These are phyloP conservation scores for Ganoderma multipileum DNA, from an alignment of 1,284 basidiomycete species.

Conservation along the genomic window DNA sequence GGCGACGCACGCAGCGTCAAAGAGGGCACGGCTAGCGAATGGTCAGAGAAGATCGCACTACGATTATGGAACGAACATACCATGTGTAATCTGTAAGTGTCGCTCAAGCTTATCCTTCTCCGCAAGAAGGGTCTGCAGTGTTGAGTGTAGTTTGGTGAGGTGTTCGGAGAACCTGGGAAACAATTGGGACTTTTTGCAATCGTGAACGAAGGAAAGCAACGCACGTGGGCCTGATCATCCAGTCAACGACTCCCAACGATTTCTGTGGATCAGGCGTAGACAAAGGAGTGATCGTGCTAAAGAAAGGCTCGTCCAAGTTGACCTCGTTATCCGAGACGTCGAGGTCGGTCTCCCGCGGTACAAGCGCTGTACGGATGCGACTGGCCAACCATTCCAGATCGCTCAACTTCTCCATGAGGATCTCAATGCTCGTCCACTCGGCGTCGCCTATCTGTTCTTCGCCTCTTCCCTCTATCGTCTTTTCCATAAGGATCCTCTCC, in stretches of 20 bases:
- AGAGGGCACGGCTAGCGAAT: constrained; percentile 65
- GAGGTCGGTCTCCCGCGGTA: constrained; percentile 36
- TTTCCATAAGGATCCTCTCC: constrained; percentile 61
- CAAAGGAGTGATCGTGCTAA: constrained; percentile 1
- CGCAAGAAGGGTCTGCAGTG: constrained; percentile 52
- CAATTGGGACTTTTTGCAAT: constrained; percentile 8
- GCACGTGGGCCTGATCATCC: constrained; percentile 80
- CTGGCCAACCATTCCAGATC: constrained; percentile 63
- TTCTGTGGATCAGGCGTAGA: constrained; percentile 32
- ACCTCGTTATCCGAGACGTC: constrained; percentile 26
- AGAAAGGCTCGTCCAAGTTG: constrained; percentile 18
- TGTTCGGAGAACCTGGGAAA: constrained; percentile 71
- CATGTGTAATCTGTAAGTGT: constrained; percentile 58
- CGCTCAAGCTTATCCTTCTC: constrained; percentile 61
- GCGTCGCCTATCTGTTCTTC: constrained; percentile 37
- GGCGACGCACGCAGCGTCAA: constrained; percentile 73
- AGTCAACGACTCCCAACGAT: constrained; percentile 37
- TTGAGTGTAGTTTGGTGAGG: constrained; percentile 60
- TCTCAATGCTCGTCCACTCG: constrained; percentile 64
- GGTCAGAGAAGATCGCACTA: constrained; percentile 11
- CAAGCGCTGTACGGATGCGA: constrained; percentile 67
- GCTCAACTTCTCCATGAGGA: constrained; percentile 62
- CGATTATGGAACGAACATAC: constrained; percentile 42
- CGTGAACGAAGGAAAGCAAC: constrained; percentile 31
- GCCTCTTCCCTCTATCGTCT: constrained; percentile 54